Base-by-base conservation (phyloP, 805 yeast genomes). In the Candida quercuum region DNA sequence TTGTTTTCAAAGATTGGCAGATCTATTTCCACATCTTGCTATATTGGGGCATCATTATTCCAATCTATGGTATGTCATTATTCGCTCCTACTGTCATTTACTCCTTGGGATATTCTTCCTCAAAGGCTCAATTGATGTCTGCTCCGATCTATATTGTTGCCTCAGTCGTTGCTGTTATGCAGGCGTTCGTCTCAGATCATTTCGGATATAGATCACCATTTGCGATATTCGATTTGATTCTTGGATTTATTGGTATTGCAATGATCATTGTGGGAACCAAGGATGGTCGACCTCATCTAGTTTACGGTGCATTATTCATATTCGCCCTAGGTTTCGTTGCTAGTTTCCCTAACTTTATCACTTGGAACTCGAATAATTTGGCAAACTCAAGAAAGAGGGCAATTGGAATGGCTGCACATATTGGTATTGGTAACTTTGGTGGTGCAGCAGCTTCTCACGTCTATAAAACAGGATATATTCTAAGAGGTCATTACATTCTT, bases 61-160 rank as follows among this genome's bases (percentile, higher is more conserved):
- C 69, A 20, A 51, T 59, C 6, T 64, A 64, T 39, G 66, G 61
- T 10, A 43, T 66, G 11, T 57, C 71, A 8, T 52, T 63, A 27
- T 66, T 68, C 36, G 45, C 67, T 19, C 74, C 74, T 14, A 57
- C 71, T 13, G 69, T 69, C 37, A 55, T 69, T 39, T 57, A 54
- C 26, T 41, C 38, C 1, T 47, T 69, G 36, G 74, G 74, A 1
- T 68, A 64, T 47, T 46, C 66, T 17, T 51, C 63, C 6, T 53
- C 66, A 5, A 50, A 45, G 16, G 65, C 72, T 0, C 72, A 69
- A 48, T 53, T 66, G 21, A 48, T 69, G 66, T 58, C 71, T 2
- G 63, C 66, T 19, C 73, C 73, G 2, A 54, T 66, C 3, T 67
- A 67, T 44, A 46, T 60, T 14, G 56, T 54, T 15, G 66, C 66